Conservation (phyloP, 2,329 filamentous ascomycete species). For the Cryphonectria parasitica region DNA sequence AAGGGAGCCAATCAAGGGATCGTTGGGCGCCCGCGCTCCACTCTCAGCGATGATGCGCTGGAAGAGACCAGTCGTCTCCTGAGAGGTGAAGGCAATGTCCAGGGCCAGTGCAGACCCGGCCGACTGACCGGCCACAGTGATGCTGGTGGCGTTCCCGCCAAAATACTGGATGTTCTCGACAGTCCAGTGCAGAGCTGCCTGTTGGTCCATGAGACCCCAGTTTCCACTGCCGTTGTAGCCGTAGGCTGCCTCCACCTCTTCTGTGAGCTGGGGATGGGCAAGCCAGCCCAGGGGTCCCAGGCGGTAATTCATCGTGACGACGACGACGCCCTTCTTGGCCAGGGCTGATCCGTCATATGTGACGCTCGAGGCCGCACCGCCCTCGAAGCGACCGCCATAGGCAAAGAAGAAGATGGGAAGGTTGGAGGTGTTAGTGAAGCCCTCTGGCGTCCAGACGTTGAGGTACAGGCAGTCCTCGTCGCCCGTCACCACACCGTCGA, state of each 20-base stretch:
- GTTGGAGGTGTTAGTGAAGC: conserved; percentile 49
- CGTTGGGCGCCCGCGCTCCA: conserved; percentile 37
- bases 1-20: conserved; percentile 35
- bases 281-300: conserved; percentile 76
- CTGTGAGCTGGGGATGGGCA: conserved; percentile 57
- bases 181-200: conserved; percentile 71
- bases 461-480: conserved; percentile 73
- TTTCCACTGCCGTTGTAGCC: conserved; percentile 53
- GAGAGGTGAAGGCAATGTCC: conserved; percentile 3
- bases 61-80: conserved; percentile 31
- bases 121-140: conserved; percentile 69
- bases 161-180: conserved; percentile 67
- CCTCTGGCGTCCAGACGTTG: conserved; percentile 63
- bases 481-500: conserved; percentile 28
- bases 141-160: conserved; percentile 68
- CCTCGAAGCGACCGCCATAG: conserved; percentile 57
- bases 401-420: conserved; percentile 41
- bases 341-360: conserved; percentile 63
- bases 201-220: conserved; percentile 71
- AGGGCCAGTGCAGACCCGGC: conserved; percentile 64
- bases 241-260: background rate
- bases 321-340: conserved; percentile 65
- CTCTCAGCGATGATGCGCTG: conserved; percentile 39
- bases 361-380: conserved; percentile 36
- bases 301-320: conserved; percentile 76